phyloP scores from a whole-genome alignment of 257 asterid species.

The Paulownia fortunei region DNA sequence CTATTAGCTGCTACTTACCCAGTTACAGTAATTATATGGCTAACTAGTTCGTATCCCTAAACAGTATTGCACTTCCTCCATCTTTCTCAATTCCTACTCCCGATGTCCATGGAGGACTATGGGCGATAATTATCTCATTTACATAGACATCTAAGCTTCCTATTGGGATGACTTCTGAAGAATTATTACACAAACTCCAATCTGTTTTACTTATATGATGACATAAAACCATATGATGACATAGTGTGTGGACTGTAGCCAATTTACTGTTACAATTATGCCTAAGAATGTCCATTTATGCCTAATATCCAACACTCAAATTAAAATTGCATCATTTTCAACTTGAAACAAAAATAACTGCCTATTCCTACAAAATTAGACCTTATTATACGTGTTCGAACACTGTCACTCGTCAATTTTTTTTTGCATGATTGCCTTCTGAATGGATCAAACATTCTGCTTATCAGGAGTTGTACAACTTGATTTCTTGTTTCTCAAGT shows the following conservation, averaged over 20 bases:
- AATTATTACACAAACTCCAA: background rate
- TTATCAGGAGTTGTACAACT: background rate
- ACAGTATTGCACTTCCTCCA: background rate
- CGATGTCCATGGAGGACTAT: background rate
- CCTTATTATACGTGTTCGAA: background rate
- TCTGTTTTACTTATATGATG: background rate
- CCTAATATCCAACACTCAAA: background rate
- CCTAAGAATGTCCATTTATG: background rate
- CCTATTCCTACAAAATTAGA: background rate
- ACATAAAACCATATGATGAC: background rate
- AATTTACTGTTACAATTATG: background rate
- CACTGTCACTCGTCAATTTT: background rate
- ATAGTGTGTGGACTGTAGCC: background rate
- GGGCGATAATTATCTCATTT: background rate
- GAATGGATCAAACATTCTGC: background rate
- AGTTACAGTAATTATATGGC: background rate
- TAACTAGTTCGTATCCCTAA: background rate
- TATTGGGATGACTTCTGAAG: background rate
- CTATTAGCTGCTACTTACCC: background rate
- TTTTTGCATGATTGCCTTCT: background rate
- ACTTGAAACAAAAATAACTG: background rate
- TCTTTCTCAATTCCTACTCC: background rate
- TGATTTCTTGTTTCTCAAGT: background rate
- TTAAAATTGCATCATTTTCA: background rate
- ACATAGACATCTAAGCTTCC: background rate